These are phyloP conservation scores for Tephrocybe sp. DNA, from an alignment of 768 basidiomycete species.

Conservation along the genomic window DNA sequence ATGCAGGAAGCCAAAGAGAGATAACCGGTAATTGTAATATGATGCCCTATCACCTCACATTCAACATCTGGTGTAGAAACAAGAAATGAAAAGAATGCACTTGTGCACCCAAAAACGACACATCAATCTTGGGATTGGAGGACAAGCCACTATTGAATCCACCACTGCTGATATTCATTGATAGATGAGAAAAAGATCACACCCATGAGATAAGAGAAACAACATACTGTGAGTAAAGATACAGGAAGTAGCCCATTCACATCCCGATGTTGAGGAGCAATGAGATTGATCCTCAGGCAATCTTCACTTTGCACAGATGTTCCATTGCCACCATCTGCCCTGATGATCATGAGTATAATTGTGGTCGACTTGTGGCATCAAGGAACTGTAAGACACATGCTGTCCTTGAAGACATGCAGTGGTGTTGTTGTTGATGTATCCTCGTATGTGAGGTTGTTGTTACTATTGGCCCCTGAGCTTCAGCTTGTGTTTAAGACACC, in stretches of 20 bases:
- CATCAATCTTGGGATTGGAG: slow-evolving; percentile 35
- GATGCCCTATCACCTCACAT: slow-evolving; percentile 21
- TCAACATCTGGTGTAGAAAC: neutral
- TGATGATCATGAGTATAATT: slow-evolving; percentile 3
- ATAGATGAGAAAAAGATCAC: neutral
- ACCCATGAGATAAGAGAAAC: neutral
- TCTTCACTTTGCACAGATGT: slow-evolving; percentile 37
- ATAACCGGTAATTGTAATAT: slow-evolving; percentile 34
- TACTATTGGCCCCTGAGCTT: slow-evolving; percentile 3
- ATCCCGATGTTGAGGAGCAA: slow-evolving; percentile 36
- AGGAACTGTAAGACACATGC: slow-evolving; percentile 10
- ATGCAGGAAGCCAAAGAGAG: slow-evolving; percentile 40
- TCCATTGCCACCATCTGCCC: slow-evolving; percentile 32
- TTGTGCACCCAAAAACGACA: slow-evolving; percentile 28
- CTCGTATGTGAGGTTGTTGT: slow-evolving; percentile 26
- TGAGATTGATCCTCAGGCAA: slow-evolving; percentile 42
- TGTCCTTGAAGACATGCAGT: slow-evolving; percentile 33
- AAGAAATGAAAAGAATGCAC: slow-evolving; percentile 12
- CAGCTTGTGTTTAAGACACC: neutral
- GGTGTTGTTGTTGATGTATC: slow-evolving; percentile 25
- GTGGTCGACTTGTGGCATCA: neutral
- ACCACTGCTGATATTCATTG: slow-evolving; percentile 30
- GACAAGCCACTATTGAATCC: slow-evolving; percentile 36
- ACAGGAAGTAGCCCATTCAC: slow-evolving; percentile 31
- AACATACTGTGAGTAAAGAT: slow-evolving; percentile 29